phyloP scores from a whole-genome alignment of 2,329 filamentous ascomycete genomes.

The Apiospora koreana region DNA sequence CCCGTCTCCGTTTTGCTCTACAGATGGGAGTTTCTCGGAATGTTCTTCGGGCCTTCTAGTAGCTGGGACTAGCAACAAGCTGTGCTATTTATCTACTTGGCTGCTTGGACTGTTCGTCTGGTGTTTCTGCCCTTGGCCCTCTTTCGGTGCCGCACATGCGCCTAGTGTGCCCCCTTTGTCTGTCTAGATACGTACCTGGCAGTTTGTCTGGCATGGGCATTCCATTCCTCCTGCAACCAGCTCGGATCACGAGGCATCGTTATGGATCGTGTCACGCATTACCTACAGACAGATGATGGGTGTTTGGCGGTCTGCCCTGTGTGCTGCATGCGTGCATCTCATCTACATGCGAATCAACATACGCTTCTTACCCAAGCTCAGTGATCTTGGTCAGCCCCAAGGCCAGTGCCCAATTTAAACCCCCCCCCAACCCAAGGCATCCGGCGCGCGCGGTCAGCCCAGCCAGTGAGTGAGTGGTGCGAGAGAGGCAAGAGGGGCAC shows the following conservation, averaged over 20 bases:
- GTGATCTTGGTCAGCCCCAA: not conserved
- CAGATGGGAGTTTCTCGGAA: not conserved
- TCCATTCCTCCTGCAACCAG: slow-evolving; percentile 3
- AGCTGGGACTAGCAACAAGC: not conserved
- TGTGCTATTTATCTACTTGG: not conserved
- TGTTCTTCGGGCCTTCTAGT: not conserved
- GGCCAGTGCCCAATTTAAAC: not conserved
- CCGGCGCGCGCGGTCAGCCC: not conserved
- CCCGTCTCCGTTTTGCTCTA: not conserved
- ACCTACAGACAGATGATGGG: not conserved
- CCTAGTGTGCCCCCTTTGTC: slow-evolving; percentile 1
- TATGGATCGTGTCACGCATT: not conserved
- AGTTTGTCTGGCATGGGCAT: not conserved
- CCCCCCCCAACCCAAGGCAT: not conserved
- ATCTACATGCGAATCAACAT: not conserved
- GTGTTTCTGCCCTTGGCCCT: not conserved
- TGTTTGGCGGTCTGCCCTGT: not conserved
- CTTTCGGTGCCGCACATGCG: not conserved
- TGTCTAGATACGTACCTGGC: slow-evolving; percentile 7
- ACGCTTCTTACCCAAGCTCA: not conserved
- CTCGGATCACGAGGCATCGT: not conserved
- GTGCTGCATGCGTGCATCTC: not conserved
- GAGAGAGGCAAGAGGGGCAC: not conserved
- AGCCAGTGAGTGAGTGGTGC: not conserved
- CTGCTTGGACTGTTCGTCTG: not conserved